Evolutionary conservation across 208 protist species (phyloP).

Genomic region (Trypanosoma rangeli): DNA sequence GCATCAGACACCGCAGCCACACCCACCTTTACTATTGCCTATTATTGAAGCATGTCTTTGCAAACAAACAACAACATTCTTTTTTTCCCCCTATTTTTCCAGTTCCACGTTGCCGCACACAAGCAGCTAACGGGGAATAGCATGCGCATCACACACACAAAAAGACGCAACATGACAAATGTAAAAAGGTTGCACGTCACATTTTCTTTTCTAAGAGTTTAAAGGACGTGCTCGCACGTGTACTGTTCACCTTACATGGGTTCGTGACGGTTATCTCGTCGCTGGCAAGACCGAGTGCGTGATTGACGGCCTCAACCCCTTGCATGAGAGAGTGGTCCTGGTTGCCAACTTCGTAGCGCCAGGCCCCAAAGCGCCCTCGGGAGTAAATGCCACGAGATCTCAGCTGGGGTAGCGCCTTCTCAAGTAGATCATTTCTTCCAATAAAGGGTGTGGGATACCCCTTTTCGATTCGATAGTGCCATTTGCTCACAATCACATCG

Average conservation of each 20-base stretch:
- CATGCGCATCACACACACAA: background rate
- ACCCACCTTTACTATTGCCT: no score
- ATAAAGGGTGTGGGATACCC: constrained; percentile 76
- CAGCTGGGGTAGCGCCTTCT: constrained; percentile 40
- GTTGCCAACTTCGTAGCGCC: constrained; percentile 78
- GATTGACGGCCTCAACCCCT: constrained; percentile 63
- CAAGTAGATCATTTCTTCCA: constrained; percentile 52
- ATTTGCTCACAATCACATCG: constrained; percentile 55
- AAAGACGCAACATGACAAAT: background rate
- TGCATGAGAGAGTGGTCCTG: constrained; percentile 73
- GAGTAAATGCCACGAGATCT: constrained; percentile 48
- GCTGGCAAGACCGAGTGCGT: constrained; percentile 19
- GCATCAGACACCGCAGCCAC: no score
- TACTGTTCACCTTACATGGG: constrained; percentile 41
- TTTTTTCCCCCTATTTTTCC: no score
- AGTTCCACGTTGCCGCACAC: no score
- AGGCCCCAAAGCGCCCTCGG: constrained; percentile 66
- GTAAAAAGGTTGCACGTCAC: background rate
- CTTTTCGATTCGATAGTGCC: constrained; percentile 55
- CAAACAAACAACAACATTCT: no score
- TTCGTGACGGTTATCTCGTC: constrained; percentile 33
- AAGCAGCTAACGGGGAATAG: no score
- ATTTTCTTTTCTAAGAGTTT: constrained; percentile 20
- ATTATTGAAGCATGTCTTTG: no score
- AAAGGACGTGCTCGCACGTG: constrained; percentile 31